Evolutionary conservation across 495 filamentous ascomycete genomes (phyloP).

Genomic region (Achaetomiella virescens): DNA sequence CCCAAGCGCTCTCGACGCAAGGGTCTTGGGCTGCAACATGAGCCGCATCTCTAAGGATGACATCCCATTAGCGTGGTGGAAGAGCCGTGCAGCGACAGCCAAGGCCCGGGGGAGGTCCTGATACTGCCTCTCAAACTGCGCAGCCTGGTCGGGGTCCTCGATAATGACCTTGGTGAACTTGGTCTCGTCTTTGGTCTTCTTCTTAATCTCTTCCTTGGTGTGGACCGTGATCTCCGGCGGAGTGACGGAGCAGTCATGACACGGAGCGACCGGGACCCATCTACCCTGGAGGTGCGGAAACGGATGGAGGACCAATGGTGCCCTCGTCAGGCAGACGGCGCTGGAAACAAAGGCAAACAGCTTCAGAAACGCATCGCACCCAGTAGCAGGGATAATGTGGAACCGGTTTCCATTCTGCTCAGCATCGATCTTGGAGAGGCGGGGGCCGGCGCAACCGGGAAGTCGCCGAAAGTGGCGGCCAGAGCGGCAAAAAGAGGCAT

Average conservation of each 20-base stretch:
- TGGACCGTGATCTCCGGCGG: conserved; percentile 10
- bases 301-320: background rate
- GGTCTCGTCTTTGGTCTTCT: background rate
- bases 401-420: background rate
- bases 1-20: conserved; percentile 8
- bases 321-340: background rate
- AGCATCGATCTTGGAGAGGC: background rate
- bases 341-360: conserved; percentile 6
- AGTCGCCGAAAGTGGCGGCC: background rate
- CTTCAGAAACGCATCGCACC: conserved; percentile 13
- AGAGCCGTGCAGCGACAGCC: conserved; percentile 4
- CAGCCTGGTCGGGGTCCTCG: conserved; percentile 14
- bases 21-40: conserved; percentile 7
- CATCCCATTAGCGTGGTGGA: background rate
- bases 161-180: background rate
- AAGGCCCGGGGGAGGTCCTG: conserved; percentile 11
- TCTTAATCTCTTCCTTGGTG: background rate
- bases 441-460: background rate
- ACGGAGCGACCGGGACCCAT: conserved; percentile 3
- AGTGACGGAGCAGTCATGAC: conserved; percentile 1
- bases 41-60: background rate
- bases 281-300: conserved; percentile 4
- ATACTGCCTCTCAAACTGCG: conserved; percentile 8
- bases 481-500: conserved; percentile 9
- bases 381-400: conserved; percentile 5